Base-by-base conservation (phyloP, 805 yeast genomes). In the Torulaspora franciscae region DNA sequence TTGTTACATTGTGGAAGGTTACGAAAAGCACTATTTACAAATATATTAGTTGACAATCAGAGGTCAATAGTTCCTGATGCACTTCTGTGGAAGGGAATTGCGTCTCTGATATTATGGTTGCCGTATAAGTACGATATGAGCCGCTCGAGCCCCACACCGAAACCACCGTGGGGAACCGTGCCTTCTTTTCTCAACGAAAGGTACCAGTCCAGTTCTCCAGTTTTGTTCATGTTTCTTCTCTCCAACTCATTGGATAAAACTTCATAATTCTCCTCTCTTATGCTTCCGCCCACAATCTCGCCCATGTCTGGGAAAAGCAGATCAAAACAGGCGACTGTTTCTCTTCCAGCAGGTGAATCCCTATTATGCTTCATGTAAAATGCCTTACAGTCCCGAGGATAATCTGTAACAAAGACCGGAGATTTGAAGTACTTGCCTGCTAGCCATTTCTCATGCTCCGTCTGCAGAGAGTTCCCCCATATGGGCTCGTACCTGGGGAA, bases 91-190 rank as follows among this genome's bases (percentile, higher is more conserved):
- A 91, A 90, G 1, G 96, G 87, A 17, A 86, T 81, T 7, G 85
- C 85, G 56, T 93, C 99, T 54, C 85, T 75, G 34, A 93, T 79
- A 59, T 90, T 93, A 25, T 83, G 90, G 14, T 83, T 71, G 3
- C 81, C 88, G 6, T 81, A 73, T 44, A 89, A 67, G 53, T 82
- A 90, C 43, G 84, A 79, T 11, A 93, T 63, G 25, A 93, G 66
- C 48, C 99, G 71, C 63, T 93, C 99, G 54, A 90, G 79, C 0
- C 99, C 99, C 72, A 93, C 70, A 0, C 99, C 99, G 66, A 84
- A 93, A 0, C 99, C 99, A 38, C 99, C 99, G 61, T 91, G 98
- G 0, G 97, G 96, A 17, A 82, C 82, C 2, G 85, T 70, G 0
- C 97, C 98, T 54, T 84, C 81, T 49, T 70, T 70, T 48, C 99